Evolutionary conservation across 495 filamentous ascomycete genomes (phyloP), one percentile per base, ranked within the genome.

Genomic region (Aspergillus biplanus): DNA sequence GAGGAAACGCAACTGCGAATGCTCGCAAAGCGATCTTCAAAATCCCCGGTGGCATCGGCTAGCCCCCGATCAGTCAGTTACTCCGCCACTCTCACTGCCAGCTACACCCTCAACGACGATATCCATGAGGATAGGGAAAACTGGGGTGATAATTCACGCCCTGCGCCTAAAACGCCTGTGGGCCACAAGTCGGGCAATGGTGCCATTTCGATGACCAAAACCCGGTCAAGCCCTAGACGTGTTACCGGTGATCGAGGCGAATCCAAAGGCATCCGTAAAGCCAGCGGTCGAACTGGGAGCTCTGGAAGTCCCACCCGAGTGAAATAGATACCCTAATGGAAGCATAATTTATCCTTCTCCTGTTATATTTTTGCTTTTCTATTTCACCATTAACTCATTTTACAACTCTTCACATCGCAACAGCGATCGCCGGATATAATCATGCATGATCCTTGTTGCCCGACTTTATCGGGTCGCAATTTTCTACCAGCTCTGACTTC

Each of bases 241-340:
- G 78, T 82, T 69, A 83, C 83, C 66, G 78, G 82, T 78, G 80
- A 75, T 65, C 67, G 80, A 59, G 80, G 77, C 48, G 81, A 84
- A 69, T 79, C 82, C 65, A 82, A 81, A 32, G 92, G 91, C 13
- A 89, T 97, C 31, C 86, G 94, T 58, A 99, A 99, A 80, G 89
- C 90, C 6, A 97, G 93, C 73, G 92, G 92, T n/a, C 86, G 94
- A 8, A 83, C 97, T n/a, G 92, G 92, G 7, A 96, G 93, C 70
- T 78, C 89, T 15, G 87, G 88, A 33, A 74, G 71, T 53, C 68
- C 73, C 33, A 71, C 70, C 0, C 64, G 73, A 52, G 71, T 76
- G 59, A 76, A 73, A 63, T 73, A 59, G 61, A 47, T 12, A 21
- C 37, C 21, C 18, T 31, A 18, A 54, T 39, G 16, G 32, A 33